Base-by-base conservation (phyloP, 331 rosid genomes). In the Dryas integrifolia region DNA sequence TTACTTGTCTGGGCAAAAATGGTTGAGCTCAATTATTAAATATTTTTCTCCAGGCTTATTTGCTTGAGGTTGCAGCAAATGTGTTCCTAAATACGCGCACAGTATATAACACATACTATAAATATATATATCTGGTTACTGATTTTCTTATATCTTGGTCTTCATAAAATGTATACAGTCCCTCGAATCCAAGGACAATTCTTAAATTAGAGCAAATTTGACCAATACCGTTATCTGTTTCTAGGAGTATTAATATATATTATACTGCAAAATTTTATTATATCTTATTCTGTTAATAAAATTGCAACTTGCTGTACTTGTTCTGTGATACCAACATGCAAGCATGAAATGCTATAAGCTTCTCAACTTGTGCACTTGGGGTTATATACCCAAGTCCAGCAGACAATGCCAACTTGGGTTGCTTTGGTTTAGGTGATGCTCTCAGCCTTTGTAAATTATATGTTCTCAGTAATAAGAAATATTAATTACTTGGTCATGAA, bases 11-110 rank as follows among this genome's bases (percentile, higher is more conserved):
- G 18, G 13, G 40, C 14, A 52, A 39, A 15, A 64, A 24, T 6
- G 58, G 15, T n/a, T n/a, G 5, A 65, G 3, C 6, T 45, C 38
- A 40, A 15, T 58, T 52, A 30, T 12, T 46, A 58, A 58, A 6
- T 14, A 26, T 45, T 38, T 26, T 67, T 73, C 40, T 69, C 10
- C 6, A 16, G 49, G 57, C 52, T n/a, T 3, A 45, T 74, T 79
- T 69, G 72, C 79, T 79, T 74, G 49, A 30, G 53, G 66, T 50
- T 79, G 48, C 24, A 69, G 79, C 60, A 74, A 69, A 52, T 67
- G 16, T 18, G 39, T 44, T 16, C 53, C 80, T 67, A 10, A n/a
- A 49, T 50, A 41, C 39, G 47, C 69, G 46, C 53, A 58, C 15
- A 35, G 14, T 18, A 68, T 6, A 30, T n/a, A 58, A 43, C 67